phyloP scores from a whole-genome alignment of 1,139 yeast species.

The Pneumocystis murina region DNA sequence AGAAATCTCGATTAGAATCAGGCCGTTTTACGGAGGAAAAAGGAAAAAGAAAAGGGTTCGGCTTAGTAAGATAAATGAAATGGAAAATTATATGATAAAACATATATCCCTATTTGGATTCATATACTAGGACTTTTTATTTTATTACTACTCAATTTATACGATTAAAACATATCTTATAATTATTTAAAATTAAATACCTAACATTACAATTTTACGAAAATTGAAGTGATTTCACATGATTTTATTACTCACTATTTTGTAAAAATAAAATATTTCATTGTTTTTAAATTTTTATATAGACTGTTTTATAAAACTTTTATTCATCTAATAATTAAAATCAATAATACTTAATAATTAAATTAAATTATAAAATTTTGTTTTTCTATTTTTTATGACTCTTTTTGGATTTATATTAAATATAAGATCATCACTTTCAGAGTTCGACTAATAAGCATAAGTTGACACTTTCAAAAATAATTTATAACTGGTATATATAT shows the following conservation, averaged over 20 bases:
- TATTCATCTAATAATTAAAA: not conserved
- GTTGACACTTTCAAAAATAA: too few relatives aligned
- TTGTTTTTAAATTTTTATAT: not conserved
- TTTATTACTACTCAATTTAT: not conserved
- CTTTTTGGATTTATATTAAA: too few relatives aligned
- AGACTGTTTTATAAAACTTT: not conserved
- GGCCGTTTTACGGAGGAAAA: constrained; percentile 40
- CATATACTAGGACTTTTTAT: not conserved
- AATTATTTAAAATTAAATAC: not conserved
- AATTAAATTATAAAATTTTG: too few relatives aligned
- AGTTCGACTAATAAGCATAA: too few relatives aligned
- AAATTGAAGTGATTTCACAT: not conserved
- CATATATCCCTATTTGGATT: not conserved
- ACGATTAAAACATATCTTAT: not conserved
- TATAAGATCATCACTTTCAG: too few relatives aligned
- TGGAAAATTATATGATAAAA: not conserved
- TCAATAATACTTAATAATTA: too few relatives aligned
- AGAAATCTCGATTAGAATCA: constrained; percentile 70
- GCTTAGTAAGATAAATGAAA: constrained; percentile 4
- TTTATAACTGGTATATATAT: too few relatives aligned
- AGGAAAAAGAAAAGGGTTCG: constrained; percentile 33
- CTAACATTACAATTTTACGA: not conserved
- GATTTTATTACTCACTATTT: not conserved
- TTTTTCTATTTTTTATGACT: too few relatives aligned
- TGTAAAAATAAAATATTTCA: not conserved